Percentiles rank a stretch among this genome's conserved stretches.
phyloP scores from a whole-genome alignment of 768 basidiomycete species.

The Trametes cinnabarina region DNA sequence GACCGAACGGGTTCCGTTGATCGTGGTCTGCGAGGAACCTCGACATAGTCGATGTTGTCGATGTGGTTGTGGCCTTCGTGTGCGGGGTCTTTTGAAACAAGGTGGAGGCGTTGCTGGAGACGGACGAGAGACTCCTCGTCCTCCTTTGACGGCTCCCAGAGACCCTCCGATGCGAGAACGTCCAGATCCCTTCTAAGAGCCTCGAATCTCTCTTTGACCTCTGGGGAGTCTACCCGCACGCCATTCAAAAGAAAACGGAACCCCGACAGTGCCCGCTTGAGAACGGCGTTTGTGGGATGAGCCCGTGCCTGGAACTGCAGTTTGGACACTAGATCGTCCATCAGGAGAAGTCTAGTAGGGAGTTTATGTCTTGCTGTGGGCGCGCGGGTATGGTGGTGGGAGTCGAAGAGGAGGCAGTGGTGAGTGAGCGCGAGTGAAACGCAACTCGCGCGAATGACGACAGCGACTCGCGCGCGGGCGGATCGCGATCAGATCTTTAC shows the following conservation, averaged over 20 bases:
- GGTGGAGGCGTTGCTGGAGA: not conserved
- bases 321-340: constrained; percentile 14
- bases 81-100: not conserved
- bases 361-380: not conserved
- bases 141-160: constrained; percentile 17
- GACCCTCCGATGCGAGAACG: constrained; percentile 10
- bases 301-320: constrained; percentile 15
- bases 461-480: not conserved
- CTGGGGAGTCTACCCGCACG: not conserved
- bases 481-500: constrained; percentile 4
- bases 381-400: not conserved
- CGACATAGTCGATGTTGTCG: not conserved
- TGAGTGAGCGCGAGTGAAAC: not conserved
- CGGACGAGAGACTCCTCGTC: constrained; percentile 15
- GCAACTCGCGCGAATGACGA: not conserved
- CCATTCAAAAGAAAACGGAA: constrained; percentile 5
- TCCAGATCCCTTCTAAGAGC: constrained; percentile 10
- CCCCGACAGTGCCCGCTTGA: constrained; percentile 7
- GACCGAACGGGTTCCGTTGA: not conserved
- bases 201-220: constrained; percentile 8
- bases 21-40: not conserved
- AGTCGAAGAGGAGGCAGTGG: not conserved
- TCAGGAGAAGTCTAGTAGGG: not conserved
- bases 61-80: constrained; percentile 13
- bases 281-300: constrained; percentile 5